These are phyloP conservation scores for Cyberlindnera mycetangii DNA, from an alignment of 805 yeast species.

Conservation along the genomic window DNA sequence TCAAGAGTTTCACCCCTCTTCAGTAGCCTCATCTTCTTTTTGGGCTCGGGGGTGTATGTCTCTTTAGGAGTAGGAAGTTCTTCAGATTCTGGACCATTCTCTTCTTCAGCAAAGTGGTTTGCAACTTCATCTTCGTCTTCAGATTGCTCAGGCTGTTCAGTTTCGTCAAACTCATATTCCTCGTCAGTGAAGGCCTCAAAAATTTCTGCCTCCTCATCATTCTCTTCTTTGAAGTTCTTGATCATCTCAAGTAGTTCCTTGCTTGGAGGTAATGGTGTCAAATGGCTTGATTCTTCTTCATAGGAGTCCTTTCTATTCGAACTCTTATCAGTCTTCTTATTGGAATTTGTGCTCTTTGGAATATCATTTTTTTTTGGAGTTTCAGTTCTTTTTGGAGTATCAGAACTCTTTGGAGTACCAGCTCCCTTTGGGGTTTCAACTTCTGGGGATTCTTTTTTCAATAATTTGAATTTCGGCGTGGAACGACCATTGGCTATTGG, in stretches of 20 bases:
- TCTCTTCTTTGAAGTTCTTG: conserved; percentile 13
- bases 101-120: conserved; percentile 3
- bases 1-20: conserved; percentile 36
- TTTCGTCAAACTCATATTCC: conserved; percentile 14
- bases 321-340: neutral
- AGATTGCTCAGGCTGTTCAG: conserved; percentile 24
- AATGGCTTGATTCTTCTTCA: neutral
- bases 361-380: neutral
- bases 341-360: neutral
- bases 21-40: conserved; percentile 33
- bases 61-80: conserved; percentile 3
- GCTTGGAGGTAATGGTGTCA: conserved; percentile 18
- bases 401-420: conserved; percentile 3
- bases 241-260: conserved; percentile 25
- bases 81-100: conserved; percentile 1
- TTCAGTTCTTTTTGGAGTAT: conserved; percentile 2
- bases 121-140: conserved; percentile 15
- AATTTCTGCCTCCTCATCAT: conserved; percentile 19
- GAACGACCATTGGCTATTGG: conserved; percentile 1
- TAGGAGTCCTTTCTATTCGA: neutral
- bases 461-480: conserved; percentile 23
- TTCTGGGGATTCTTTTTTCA: conserved; percentile 21
- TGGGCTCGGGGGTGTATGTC: conserved; percentile 4
- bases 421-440: neutral
- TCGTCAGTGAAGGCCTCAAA: conserved; percentile 27